Conservation (phyloP, 73 alveolate species). For the Uronychia binucleata region DNA sequence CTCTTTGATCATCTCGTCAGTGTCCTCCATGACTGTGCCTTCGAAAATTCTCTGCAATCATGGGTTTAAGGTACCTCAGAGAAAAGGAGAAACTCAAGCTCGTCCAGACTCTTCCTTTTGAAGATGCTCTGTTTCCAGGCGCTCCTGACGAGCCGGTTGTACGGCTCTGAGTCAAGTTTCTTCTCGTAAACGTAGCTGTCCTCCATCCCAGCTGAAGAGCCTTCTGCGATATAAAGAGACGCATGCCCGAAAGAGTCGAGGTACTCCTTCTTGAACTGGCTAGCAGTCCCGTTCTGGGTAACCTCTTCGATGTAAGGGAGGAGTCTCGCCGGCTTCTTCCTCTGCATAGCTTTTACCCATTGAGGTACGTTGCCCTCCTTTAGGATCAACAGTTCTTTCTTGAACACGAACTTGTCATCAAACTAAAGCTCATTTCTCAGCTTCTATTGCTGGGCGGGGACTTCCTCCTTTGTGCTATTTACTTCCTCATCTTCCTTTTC, state of each 20-base stretch:
- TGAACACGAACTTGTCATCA: background rate
- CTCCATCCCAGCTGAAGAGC: background rate
- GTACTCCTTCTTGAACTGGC: background rate
- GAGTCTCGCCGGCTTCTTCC: background rate
- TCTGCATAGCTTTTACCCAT: too few species aligned
- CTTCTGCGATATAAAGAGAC: background rate
- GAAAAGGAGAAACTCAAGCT: background rate
- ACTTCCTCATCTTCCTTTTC: too few species aligned
- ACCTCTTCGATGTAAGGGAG: background rate
- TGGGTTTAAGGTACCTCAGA: background rate
- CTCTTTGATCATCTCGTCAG: background rate
- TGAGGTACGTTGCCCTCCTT: background rate
- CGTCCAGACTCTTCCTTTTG: background rate
- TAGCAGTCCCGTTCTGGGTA: background rate
- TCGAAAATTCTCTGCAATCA: background rate
- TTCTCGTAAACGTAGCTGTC: background rate
- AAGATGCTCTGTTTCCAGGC: background rate
- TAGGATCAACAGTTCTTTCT: background rate
- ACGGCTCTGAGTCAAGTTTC: background rate
- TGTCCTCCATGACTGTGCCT: background rate
- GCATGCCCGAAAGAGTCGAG: background rate
- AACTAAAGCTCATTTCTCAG: background rate
- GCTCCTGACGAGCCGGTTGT: background rate
- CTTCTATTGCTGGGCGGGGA: too few species aligned
- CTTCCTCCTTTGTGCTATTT: too few species aligned